These are phyloP conservation scores for Lichenothelia convexa DNA, from an alignment of 495 filamentous ascomycete genomes.

Conservation along the genomic window DNA sequence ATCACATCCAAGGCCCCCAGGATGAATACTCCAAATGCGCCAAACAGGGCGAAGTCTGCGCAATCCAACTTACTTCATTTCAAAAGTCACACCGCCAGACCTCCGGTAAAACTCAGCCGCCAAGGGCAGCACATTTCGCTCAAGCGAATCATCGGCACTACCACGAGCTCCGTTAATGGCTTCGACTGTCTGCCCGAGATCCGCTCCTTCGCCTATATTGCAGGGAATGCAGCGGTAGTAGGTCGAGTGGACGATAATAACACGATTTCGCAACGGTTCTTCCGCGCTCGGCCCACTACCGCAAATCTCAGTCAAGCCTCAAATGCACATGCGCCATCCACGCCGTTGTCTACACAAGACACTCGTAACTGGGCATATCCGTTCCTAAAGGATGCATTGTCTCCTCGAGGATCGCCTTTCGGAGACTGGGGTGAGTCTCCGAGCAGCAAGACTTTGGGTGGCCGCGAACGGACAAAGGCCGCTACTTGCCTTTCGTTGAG, in stretches of 20 bases:
- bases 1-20: slow-evolving; percentile 35
- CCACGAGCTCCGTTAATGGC: slow-evolving; percentile 63
- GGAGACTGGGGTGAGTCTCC: slow-evolving; percentile 40
- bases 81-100: slow-evolving; percentile 25
- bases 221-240: slow-evolving; percentile 86
- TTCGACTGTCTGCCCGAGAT: slow-evolving; percentile 64
- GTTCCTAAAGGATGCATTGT: slow-evolving; percentile 35
- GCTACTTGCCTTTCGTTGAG: slow-evolving; percentile 88
- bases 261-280: slow-evolving; percentile 68
- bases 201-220: slow-evolving; percentile 66
- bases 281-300: slow-evolving; percentile 66
- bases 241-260: slow-evolving; percentile 56
- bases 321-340: slow-evolving; percentile 37
- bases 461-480: slow-evolving; percentile 81
- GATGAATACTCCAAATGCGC: slow-evolving; percentile 24
- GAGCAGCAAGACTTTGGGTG: slow-evolving; percentile 56
- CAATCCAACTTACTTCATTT: slow-evolving; percentile 62
- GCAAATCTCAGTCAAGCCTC: slow-evolving; percentile 40
- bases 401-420: slow-evolving; percentile 22
- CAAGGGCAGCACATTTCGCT: slow-evolving; percentile 44
- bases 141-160: slow-evolving; percentile 73
- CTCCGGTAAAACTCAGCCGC: slow-evolving; percentile 35
- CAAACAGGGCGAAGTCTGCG: slow-evolving; percentile 48
- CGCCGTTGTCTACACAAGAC: slow-evolving; percentile 34
- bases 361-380: too few relatives aligned